phyloP scores from a whole-genome alignment of 495 filamentous ascomycete genomes.

The Geoglossum glabrum region DNA sequence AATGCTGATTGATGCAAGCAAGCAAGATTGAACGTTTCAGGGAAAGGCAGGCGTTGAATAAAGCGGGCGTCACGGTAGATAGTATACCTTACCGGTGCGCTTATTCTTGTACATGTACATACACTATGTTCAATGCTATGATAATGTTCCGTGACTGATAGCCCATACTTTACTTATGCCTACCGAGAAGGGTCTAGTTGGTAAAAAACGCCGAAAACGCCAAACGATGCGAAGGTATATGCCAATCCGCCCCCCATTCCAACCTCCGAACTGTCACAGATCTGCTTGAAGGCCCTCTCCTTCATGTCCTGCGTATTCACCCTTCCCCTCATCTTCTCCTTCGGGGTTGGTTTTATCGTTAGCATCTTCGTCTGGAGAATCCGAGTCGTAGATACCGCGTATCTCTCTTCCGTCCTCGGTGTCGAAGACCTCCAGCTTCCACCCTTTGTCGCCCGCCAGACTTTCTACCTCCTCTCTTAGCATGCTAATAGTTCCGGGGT shows the following conservation, averaged over 20 bases:
- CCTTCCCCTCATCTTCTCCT: neutral
- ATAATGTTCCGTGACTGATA: too few species aligned
- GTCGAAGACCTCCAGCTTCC: conserved; percentile 33
- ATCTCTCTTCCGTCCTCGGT: conserved; percentile 20
- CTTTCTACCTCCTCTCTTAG: conserved; percentile 35
- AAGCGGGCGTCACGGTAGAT: too few species aligned
- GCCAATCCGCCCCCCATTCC: neutral
- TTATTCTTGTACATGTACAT: too few species aligned
- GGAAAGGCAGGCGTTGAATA: neutral
- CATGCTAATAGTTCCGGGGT: conserved; percentile 42
- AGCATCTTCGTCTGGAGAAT: conserved; percentile 12
- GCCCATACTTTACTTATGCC: too few species aligned
- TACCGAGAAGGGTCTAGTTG: too few species aligned
- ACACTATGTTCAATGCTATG: too few species aligned
- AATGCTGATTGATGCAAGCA: neutral
- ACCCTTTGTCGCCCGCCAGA: conserved; percentile 30
- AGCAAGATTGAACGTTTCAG: neutral
- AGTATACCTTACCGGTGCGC: too few species aligned
- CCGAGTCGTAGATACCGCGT: conserved; percentile 20
- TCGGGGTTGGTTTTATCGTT: neutral
- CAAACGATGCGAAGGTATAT: neutral
- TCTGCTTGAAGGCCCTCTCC: conserved; percentile 1
- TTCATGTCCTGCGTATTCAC: neutral
- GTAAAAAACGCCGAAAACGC: neutral
- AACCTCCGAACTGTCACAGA: neutral